Evolutionary conservation across 1,284 basidiomycete species (phyloP).

Genomic region (Boletus coffeatus): DNA sequence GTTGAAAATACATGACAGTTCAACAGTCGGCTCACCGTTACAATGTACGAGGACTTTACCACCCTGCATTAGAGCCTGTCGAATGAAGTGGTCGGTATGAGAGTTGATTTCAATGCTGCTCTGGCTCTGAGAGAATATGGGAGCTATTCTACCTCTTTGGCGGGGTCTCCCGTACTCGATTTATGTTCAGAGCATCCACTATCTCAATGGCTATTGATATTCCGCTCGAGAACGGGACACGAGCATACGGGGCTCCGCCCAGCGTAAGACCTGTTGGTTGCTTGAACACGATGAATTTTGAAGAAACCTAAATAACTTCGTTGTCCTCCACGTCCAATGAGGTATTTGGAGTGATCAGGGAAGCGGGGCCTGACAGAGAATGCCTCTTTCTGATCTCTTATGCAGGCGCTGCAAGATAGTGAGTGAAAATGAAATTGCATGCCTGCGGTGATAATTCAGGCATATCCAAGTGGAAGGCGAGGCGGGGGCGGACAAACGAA

Average conservation of each 20-base stretch:
- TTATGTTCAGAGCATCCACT: too few relatives aligned
- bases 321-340: slow-evolving; percentile 86
- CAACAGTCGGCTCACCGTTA: slow-evolving; percentile 55
- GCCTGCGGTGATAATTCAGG: neutral
- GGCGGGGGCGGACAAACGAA: neutral
- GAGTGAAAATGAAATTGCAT: slow-evolving; percentile 1
- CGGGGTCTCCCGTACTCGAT: too few relatives aligned
- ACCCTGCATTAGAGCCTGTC: slow-evolving; percentile 56
- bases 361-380: slow-evolving; percentile 86
- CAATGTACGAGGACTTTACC: slow-evolving; percentile 88
- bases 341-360: slow-evolving; percentile 73
- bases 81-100: slow-evolving; percentile 54
- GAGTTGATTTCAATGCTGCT: too few relatives aligned
- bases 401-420: slow-evolving; percentile 60
- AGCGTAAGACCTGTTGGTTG: slow-evolving; percentile 25
- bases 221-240: too few relatives aligned
- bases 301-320: slow-evolving; percentile 66
- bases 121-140: too few relatives aligned
- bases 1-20: neutral
- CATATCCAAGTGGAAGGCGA: neutral
- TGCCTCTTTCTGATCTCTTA: slow-evolving; percentile 82
- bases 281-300: neutral
- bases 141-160: too few relatives aligned
- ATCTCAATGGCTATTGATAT: too few relatives aligned
- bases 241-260: slow-evolving; percentile 43